Evolutionary conservation across 495 filamentous ascomycete genomes (phyloP), one percentile per base, ranked within the genome.

Genomic region (Xylaria nigripes): DNA sequence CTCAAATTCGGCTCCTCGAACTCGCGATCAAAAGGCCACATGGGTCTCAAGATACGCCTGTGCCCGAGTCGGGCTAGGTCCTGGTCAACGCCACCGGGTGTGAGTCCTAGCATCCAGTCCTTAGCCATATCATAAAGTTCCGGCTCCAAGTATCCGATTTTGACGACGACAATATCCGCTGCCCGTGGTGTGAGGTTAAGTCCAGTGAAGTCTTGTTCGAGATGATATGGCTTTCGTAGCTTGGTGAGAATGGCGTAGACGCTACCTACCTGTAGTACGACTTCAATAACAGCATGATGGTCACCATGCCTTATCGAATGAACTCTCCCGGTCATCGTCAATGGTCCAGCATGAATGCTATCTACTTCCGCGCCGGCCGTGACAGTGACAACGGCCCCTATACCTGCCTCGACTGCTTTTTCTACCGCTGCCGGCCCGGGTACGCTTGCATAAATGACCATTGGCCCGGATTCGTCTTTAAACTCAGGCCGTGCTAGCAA

Each of bases 131-230:
- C 69, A 47, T 76, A 80, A 1, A 82, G 58, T 36, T 82, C 76
- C 15, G 79, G 79, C 57, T 82, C 78, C 10, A 82, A 58, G 54
- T 81, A 82, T 18, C 79, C 78, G 46, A 82, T 82, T 64, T 82
- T 82, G 6, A 81, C 77, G 16, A 82, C 71, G 12, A 82, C 76
- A 15, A 82, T 73, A 52, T 78, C 75, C 9, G 72, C 68, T 3
- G 64, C 57, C 1, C 77, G 73, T 10, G 78, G 76, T 1, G 54
- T 25, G 0, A 82, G 69, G 50, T 76, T 50, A 3, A 81, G 68
- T 18, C 72, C 71, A 0, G 70, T 77, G 51, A 81, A 82, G 51
- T 82, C 79, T 27, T 61, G 64, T 53, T 82, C 78, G 29, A 72
- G 70, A 45, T 82, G 79, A 53, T 81, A 81, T 5, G 79, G 79